Evolutionary conservation across 495 filamentous ascomycete species (phyloP).

Genomic region (Penicillium turbatum): DNA sequence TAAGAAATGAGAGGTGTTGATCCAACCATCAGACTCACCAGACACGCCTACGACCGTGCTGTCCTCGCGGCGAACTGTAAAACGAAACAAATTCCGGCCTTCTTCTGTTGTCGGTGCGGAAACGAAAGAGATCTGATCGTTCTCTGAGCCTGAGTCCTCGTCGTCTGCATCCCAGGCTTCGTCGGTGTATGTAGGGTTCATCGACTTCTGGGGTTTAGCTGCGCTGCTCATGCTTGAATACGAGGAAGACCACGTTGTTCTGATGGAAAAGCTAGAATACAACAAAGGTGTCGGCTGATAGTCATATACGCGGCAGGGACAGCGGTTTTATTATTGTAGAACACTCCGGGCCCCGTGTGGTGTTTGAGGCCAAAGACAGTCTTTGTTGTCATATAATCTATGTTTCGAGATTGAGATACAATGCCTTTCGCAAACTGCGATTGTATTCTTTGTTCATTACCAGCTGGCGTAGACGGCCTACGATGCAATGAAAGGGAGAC

Average conservation of each 20-base stretch:
- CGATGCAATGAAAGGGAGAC: not conserved
- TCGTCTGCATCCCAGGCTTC: conserved; percentile 1
- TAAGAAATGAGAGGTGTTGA: not conserved
- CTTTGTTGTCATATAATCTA: not conserved
- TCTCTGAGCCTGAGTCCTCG: not conserved
- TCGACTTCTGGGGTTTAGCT: not conserved
- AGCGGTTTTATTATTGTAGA: not conserved
- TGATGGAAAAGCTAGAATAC: not conserved
- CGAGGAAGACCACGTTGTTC: not conserved
- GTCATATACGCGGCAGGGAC: not conserved
- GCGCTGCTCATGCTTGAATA: not conserved
- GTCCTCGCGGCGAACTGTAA: not conserved
- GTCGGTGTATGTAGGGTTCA: not conserved
- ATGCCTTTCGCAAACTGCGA: not conserved
- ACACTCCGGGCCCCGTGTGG: not conserved
- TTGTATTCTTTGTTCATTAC: not conserved
- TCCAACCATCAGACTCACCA: conserved; percentile 1
- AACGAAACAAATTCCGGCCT: not conserved
- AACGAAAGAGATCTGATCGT: not conserved
- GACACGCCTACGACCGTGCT: not conserved
- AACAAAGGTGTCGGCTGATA: not conserved
- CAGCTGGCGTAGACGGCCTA: not conserved
- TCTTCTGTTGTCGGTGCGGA: not conserved
- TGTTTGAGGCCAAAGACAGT: not conserved
- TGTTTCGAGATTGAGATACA: not conserved